phyloP scores from a whole-genome alignment of 306 rosid genomes.

The Lathyrus sativus region DNA sequence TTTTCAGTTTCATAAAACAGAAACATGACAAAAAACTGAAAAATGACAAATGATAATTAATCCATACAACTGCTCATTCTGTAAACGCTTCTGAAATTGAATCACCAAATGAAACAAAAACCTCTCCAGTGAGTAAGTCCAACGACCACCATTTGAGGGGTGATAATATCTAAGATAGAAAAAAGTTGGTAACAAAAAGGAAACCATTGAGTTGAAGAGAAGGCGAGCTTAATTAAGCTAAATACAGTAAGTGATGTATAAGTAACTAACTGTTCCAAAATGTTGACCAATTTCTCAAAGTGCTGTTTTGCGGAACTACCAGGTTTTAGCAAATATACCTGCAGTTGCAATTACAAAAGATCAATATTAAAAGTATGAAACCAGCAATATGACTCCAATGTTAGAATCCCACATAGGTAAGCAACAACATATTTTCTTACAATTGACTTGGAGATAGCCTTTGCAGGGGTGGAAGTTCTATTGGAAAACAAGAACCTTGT shows the following conservation, averaged over 20 bases:
- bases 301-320: slow-evolving; percentile 69
- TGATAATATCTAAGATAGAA: slow-evolving; percentile 78
- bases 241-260: slow-evolving; percentile 39
- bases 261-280: slow-evolving; percentile 95
- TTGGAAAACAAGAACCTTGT: slow-evolving; percentile 94
- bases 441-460: slow-evolving; percentile 87
- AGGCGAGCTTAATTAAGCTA: slow-evolving; percentile 9
- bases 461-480: slow-evolving; percentile 81
- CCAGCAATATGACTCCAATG: slow-evolving; percentile 15
- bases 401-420: slow-evolving; percentile 30
- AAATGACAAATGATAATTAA: slow-evolving; percentile 29
- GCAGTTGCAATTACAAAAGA: slow-evolving; percentile 46
- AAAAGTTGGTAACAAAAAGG: slow-evolving; percentile 31
- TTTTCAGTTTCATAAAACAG: slow-evolving; percentile 46
- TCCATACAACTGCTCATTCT: slow-evolving; percentile 79
- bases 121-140: slow-evolving; percentile 90
- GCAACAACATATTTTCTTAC: slow-evolving; percentile 56
- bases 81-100: slow-evolving; percentile 89
- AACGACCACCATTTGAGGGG: slow-evolving; percentile 99
- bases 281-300: slow-evolving; percentile 94
- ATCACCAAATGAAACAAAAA: slow-evolving; percentile 81
- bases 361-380: slow-evolving; percentile 35
- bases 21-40: slow-evolving; percentile 11
- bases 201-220: slow-evolving; percentile 33
- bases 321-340: slow-evolving; percentile 87